phyloP scores from a whole-genome alignment of 345 rosid genomes.

The Physaria fendleri region DNA sequence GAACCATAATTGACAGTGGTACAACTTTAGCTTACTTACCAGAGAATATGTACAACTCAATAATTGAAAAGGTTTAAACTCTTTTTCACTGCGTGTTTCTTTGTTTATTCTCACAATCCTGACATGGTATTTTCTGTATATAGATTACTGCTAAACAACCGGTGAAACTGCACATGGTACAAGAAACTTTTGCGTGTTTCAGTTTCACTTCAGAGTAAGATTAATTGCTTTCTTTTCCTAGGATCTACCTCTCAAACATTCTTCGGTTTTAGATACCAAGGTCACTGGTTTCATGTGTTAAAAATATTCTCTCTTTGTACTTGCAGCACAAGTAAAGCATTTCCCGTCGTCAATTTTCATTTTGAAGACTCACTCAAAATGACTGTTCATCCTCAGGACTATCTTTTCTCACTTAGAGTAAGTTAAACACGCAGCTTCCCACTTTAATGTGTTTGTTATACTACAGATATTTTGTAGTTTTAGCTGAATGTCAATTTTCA shows the following conservation, averaged over 20 bases:
- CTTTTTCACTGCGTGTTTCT: neutral
- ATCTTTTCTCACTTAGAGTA: slow-evolving; percentile 61
- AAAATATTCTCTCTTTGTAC: slow-evolving; percentile 12
- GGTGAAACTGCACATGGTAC: slow-evolving; percentile 49
- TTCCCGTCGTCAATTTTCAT: slow-evolving; percentile 58
- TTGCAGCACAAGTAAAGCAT: slow-evolving; percentile 71
- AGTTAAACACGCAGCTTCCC: slow-evolving; percentile 27
- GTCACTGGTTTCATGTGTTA: neutral
- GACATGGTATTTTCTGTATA: neutral
- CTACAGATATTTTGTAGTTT: no score
- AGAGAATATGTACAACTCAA: slow-evolving; percentile 35
- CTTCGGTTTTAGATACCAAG: neutral
- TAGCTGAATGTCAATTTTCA: no score
- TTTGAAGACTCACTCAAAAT: slow-evolving; percentile 63
- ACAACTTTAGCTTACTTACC: slow-evolving; percentile 94
- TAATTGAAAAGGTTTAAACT: slow-evolving; percentile 51
- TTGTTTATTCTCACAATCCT: neutral
- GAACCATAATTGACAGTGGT: slow-evolving; percentile 88
- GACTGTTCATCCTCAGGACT: slow-evolving; percentile 60
- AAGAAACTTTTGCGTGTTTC: slow-evolving; percentile 66
- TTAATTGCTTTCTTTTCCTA: slow-evolving; percentile 3
- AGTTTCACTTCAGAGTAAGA: slow-evolving; percentile 53
- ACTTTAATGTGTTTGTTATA: neutral
- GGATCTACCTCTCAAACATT: neutral
- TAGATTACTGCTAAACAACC: slow-evolving; percentile 55